Evolutionary conservation across 192 early-diverging fungal genomes (phyloP).

Genomic region (Coemansia javaensis): DNA sequence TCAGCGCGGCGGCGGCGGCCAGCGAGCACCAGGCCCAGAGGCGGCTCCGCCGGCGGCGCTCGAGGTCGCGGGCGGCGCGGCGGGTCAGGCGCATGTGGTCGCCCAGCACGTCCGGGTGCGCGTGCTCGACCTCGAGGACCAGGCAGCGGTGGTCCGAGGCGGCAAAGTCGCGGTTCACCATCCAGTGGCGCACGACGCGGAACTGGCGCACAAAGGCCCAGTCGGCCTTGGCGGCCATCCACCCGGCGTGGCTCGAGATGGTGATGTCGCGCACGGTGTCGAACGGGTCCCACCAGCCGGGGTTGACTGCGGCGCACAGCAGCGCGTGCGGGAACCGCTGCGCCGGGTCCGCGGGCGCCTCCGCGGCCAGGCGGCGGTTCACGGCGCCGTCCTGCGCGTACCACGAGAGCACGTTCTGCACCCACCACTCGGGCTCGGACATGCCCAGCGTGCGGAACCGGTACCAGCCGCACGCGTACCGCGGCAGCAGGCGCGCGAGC

Average conservation of each 20-base stretch:
- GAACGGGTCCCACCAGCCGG: conserved; percentile 75
- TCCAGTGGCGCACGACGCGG: conserved; percentile 45
- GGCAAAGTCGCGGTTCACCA: conserved; percentile 61
- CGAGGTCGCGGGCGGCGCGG: conserved; percentile 18
- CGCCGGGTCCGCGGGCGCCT: conserved; percentile 12
- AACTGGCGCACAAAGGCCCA: conserved; percentile 64
- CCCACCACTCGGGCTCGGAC: conserved; percentile 69
- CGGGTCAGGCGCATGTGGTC: conserved; percentile 22
- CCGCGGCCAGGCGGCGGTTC: conserved; percentile 18
- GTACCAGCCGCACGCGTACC: conserved; percentile 61
- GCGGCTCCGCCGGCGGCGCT: conserved; percentile 11
- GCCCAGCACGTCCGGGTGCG: conserved; percentile 19
- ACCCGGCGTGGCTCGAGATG: conserved; percentile 60
- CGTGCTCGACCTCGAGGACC: conserved; percentile 53
- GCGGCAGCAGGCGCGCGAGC: conserved; percentile 62
- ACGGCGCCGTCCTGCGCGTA: conserved; percentile 22
- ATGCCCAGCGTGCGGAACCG: conserved; percentile 58
- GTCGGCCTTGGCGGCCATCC: conserved; percentile 68
- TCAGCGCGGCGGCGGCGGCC: conserved; percentile 14
- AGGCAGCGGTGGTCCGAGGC: conserved; percentile 72
- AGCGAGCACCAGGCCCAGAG: conserved; percentile 41
- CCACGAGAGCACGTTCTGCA: conserved; percentile 57
- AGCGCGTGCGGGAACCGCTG: conserved; percentile 31
- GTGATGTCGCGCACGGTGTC: conserved; percentile 57
- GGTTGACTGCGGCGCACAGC: conserved; percentile 56